These are phyloP conservation scores for Psilocybe mexicana DNA, from an alignment of 1,284 basidiomycete genomes.

Conservation along the genomic window DNA sequence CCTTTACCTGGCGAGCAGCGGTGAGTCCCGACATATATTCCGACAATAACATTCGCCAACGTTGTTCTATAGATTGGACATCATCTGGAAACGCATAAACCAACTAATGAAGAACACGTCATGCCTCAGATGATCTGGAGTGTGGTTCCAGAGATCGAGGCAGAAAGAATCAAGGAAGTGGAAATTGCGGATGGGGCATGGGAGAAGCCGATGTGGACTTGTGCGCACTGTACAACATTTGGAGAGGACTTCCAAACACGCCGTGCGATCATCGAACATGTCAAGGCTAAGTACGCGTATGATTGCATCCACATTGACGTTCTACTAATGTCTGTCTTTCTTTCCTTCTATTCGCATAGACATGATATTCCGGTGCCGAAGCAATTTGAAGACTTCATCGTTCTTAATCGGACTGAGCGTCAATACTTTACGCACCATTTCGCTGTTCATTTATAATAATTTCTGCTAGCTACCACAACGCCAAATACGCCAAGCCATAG, in stretches of 20 bases:
- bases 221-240: conserved; percentile 5
- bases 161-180: neutral
- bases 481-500: too few species aligned
- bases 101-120: neutral
- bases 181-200: neutral
- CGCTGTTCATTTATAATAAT: too few species aligned
- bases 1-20: neutral
- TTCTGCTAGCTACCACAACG: too few species aligned
- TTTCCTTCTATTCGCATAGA: neutral
- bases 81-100: neutral
- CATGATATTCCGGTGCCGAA: conserved; percentile 1
- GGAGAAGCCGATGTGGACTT: conserved; percentile 5
- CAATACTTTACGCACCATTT: neutral
- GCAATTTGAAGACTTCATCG: conserved; percentile 6
- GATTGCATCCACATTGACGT: neutral
- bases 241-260: neutral
- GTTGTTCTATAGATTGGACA: neutral
- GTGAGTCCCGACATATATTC: neutral
- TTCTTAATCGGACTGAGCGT: neutral
- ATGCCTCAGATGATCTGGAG: neutral
- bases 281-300: conserved; percentile 1
- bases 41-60: neutral
- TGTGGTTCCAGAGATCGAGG: neutral
- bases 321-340: neutral
- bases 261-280: neutral